A percentile compares a stretch with the other conserved stretches of the same genome.
Evolutionary conservation across 1,284 basidiomycete genomes (phyloP).

Genomic region (Fistulina hepatica): DNA sequence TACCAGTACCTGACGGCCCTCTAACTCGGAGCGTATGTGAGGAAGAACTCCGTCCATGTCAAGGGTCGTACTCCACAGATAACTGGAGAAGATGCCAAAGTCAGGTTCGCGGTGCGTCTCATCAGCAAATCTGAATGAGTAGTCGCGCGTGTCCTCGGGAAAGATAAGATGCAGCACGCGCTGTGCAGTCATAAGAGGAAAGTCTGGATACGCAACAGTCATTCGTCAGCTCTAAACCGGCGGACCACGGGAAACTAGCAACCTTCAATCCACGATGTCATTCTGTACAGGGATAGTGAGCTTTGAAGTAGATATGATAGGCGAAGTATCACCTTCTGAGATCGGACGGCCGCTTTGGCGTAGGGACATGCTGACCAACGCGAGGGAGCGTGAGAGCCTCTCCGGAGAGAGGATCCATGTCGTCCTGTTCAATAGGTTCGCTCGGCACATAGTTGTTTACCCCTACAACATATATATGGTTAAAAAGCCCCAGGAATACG

Average conservation of each 20-base stretch:
- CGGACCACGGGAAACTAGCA: too few species aligned
- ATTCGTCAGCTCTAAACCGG: too few species aligned
- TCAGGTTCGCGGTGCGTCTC: constrained; percentile 28
- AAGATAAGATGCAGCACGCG: constrained; percentile 40
- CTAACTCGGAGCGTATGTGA: constrained; percentile 14
- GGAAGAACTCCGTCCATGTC: constrained; percentile 10
- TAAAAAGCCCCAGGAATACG: neutral
- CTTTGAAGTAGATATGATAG: constrained; percentile 3
- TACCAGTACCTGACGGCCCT: constrained; percentile 31
- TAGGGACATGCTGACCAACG: constrained; percentile 26
- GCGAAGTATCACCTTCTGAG: constrained; percentile 27
- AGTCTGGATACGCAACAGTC: too few species aligned
- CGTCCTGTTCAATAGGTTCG: constrained; percentile 24
- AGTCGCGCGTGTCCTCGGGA: constrained; percentile 22
- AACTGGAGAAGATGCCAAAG: constrained; percentile 32
- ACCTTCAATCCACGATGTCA: constrained; percentile 32
- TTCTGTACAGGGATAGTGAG: constrained; percentile 15
- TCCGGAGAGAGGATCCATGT: constrained; percentile 29
- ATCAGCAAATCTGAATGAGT: neutral
- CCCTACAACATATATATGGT: constrained; percentile 21
- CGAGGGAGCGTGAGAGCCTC: constrained; percentile 36
- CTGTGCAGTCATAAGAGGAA: constrained; percentile 45
- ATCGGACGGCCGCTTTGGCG: constrained; percentile 23
- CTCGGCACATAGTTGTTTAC: constrained; percentile 28
- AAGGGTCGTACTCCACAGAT: constrained; percentile 34